phyloP scores from a whole-genome alignment of 495 filamentous ascomycete genomes.

The Collariella sp. region DNA sequence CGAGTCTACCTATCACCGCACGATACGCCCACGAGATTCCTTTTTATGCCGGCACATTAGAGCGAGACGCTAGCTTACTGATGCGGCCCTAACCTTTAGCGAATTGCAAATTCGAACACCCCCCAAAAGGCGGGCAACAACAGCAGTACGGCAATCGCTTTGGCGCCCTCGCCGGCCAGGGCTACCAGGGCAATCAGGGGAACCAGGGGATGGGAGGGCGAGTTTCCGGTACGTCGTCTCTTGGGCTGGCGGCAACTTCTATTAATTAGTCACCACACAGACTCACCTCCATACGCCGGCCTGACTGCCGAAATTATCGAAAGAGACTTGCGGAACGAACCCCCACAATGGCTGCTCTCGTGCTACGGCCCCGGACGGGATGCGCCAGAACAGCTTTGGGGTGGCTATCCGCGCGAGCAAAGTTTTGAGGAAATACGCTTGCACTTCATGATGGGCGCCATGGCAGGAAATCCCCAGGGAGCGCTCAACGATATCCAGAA shows the following conservation, averaged over 20 bases:
- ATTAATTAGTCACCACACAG: neutral
- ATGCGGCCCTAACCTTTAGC: constrained; percentile 17
- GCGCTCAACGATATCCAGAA: constrained; percentile 54
- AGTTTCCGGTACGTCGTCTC: neutral
- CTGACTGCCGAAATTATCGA: constrained; percentile 50
- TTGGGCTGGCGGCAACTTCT: neutral
- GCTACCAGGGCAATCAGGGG: no score
- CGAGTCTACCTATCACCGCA: neutral
- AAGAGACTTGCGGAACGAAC: constrained; percentile 56
- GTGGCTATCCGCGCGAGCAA: constrained; percentile 66
- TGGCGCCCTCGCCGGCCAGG: constrained; percentile 18
- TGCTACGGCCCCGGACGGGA: constrained; percentile 65
- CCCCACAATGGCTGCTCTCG: constrained; percentile 76
- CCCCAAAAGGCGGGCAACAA: constrained; percentile 22
- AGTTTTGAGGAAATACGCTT: constrained; percentile 76
- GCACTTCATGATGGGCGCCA: constrained; percentile 51
- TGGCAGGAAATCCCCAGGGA: constrained; percentile 51
- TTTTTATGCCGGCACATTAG: no score
- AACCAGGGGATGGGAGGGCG: neutral
- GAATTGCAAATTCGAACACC: constrained; percentile 41
- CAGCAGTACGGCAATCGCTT: constrained; percentile 32
- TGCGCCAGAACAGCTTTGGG: constrained; percentile 71
- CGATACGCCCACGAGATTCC: neutral
- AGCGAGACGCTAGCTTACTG: neutral
- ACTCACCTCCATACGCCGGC: constrained; percentile 26